phyloP scores from a whole-genome alignment of 2,329 filamentous ascomycete species.

The Phialocephala sp. region DNA sequence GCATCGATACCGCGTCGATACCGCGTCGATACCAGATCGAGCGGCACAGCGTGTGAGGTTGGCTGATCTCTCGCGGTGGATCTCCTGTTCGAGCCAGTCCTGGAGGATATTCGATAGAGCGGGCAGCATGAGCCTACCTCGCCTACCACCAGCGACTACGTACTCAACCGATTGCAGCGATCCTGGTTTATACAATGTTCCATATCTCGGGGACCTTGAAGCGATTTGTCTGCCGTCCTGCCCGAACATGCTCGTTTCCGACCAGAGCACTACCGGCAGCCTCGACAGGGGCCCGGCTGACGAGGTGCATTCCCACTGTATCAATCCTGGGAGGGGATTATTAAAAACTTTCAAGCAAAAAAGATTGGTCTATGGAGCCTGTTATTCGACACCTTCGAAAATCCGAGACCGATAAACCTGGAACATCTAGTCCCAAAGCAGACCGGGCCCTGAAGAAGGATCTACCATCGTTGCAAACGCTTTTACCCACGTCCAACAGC shows the following conservation, averaged over 20 bases:
- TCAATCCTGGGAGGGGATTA: slow-evolving; percentile 3
- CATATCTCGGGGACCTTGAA: not conserved
- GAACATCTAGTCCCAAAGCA: not conserved
- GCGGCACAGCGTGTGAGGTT: not conserved
- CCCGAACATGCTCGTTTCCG: not conserved
- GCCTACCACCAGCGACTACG: too few species aligned
- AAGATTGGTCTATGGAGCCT: not conserved
- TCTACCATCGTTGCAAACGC: slow-evolving; percentile 1
- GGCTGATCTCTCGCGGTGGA: not conserved
- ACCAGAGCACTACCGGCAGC: not conserved
- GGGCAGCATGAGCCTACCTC: not conserved
- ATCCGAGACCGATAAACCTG: not conserved
- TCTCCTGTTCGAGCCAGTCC: not conserved
- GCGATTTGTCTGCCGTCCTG: not conserved
- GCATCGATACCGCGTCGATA: too few species aligned
- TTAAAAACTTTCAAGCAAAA: not conserved
- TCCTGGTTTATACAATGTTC: not conserved
- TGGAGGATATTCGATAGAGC: not conserved
- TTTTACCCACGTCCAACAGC: slow-evolving; percentile 1
- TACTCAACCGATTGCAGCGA: too few species aligned
- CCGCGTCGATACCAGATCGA: not conserved
- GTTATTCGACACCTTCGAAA: not conserved
- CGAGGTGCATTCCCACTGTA: not conserved
- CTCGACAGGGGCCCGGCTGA: not conserved
- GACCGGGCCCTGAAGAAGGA: not conserved